Evolutionary conservation across 108 stramenopile genomes (phyloP), one percentile per base, ranked within the genome.

Genomic region (Skeletonema costatum): DNA sequence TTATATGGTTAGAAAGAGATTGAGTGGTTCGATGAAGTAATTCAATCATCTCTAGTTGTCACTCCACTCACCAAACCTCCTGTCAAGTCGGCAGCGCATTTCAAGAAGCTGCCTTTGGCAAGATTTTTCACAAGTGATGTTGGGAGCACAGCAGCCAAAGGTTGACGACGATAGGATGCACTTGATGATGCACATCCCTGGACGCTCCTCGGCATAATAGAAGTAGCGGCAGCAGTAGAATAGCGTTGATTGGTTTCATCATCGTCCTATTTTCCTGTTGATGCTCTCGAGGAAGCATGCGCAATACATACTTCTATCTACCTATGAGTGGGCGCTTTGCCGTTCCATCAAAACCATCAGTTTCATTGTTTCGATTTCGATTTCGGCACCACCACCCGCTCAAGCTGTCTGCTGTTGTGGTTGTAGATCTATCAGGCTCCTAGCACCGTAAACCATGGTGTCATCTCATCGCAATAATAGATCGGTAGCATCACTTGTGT

Each of bases 41-140:
- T 33, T 31, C 63, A 64, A 64, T 64, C 33, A 64, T 32, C 63
- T 36, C 0, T 1, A 41, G 39, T 11, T 41, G 39, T 41, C 39
- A 36, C 36, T 36, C 36, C 8, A 76, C 76, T 50, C 25, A 77
- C 76, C 70, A 78, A 44, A 4, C 77, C 77, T 30, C 77, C 77
- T 5, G 71, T 73, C 71, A 78, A 73, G 60, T 78, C 77, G 13
- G 77, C 77, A 1, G 65, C 9, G 42, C 77, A 78, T 33, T 78
- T 78, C 30, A 78, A 46, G 5, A 73, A 36, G 14, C 71, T 73
- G 9, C 77, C 77, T 16, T 64, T 29, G 0, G 58, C 64, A 17
- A 78, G 51, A 58, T 78, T 78, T 60, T 39, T 29, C 0, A 78
- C 38, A 13, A 76, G 0, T 19, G 50, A 66, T 48, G 75, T 60